phyloP scores from a whole-genome alignment of 192 early-diverging fungal genomes.

The Entrophospora sp. region DNA sequence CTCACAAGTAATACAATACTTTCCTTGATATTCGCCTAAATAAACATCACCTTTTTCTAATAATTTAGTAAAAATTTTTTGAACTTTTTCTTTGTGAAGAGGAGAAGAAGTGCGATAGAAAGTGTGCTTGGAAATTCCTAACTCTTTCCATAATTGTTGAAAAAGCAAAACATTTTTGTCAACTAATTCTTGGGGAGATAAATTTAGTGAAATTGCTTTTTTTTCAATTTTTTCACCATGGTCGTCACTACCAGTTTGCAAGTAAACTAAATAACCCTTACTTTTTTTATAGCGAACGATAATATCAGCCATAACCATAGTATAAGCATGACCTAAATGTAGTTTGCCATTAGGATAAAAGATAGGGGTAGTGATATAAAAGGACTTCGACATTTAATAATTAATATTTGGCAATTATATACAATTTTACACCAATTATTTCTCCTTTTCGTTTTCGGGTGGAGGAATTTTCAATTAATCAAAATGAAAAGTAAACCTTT shows the following conservation, averaged over 20 bases:
- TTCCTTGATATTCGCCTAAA: neutral
- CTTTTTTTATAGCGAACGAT: slow-evolving; percentile 6
- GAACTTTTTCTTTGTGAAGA: neutral
- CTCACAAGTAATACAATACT: neutral
- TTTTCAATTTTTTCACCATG: neutral
- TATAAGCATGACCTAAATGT: neutral
- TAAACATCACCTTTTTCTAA: neutral
- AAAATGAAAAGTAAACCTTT: no score
- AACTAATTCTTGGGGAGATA: neutral
- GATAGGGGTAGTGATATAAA: neutral
- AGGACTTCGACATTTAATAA: neutral
- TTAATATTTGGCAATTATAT: no score
- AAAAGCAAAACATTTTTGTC: neutral
- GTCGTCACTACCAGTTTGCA: slow-evolving; percentile 2
- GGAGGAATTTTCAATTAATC: no score
- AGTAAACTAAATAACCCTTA: neutral
- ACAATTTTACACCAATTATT: no score
- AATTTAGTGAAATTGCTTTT: neutral
- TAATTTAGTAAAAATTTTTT: slow-evolving; percentile 5
- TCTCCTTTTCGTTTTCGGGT: no score
- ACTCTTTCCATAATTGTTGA: neutral
- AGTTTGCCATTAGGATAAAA: neutral
- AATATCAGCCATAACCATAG: neutral
- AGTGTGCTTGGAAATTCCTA: neutral
- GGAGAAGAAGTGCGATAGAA: slow-evolving; percentile 4